phyloP scores from a whole-genome alignment of 176 grass and related monocot genomes.

The Zizania latifolia region DNA sequence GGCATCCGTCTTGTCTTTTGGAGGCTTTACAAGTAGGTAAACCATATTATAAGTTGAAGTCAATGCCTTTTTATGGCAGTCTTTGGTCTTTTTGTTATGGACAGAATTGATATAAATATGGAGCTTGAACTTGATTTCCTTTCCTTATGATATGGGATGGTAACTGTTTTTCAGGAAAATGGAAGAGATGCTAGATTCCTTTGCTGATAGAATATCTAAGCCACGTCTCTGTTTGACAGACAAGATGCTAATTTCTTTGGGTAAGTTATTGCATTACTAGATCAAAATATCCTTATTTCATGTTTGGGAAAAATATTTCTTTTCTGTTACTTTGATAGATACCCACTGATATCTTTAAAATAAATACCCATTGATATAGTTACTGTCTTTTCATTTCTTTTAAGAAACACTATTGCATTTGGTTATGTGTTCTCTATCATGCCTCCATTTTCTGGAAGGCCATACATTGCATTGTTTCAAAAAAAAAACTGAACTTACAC shows the following conservation, averaged over 20 bases:
- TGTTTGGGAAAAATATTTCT: neutral
- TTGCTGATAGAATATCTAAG: constrained; percentile 84
- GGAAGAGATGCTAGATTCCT: constrained; percentile 85
- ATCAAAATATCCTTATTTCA: neutral
- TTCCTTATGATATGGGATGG: neutral
- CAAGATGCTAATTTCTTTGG: constrained; percentile 84
- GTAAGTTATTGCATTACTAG: constrained; percentile 32
- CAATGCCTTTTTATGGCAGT: neutral
- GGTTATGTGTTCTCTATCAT: neutral
- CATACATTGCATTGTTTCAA: neutral
- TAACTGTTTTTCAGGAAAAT: constrained; percentile 68
- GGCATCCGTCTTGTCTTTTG: constrained; percentile 69
- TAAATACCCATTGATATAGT: neutral
- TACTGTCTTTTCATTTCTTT: neutral
- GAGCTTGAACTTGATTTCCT: neutral
- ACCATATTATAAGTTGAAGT: neutral
- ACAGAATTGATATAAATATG: neutral
- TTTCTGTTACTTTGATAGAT: neutral
- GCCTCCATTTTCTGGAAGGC: neutral
- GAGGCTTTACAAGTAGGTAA: constrained; percentile 91
- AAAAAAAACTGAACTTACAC: neutral
- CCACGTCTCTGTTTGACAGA: constrained; percentile 76
- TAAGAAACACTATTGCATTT: neutral
- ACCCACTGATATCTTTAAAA: neutral
- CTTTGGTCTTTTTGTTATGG: neutral